phyloP scores from a whole-genome alignment of 441 rosid species.

The Erodium trifolium region DNA sequence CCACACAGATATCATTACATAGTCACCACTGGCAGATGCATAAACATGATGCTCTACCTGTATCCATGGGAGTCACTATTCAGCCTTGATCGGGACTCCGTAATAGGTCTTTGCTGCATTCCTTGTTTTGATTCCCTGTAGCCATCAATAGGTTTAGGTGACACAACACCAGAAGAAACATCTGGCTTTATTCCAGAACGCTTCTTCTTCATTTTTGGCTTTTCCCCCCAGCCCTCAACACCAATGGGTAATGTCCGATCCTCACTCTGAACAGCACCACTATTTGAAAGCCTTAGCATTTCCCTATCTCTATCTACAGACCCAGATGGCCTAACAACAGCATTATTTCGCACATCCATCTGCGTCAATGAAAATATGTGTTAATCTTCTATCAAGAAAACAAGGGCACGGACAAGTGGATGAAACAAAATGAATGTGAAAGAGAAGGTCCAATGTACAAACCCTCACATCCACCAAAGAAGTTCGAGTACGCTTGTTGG shows the following conservation, averaged over 20 bases:
- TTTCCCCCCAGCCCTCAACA: slow-evolving; percentile 89
- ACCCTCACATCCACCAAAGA: slow-evolving; percentile 74
- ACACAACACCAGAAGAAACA: slow-evolving; percentile 43
- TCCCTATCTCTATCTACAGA: slow-evolving; percentile 71
- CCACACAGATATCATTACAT: slow-evolving; percentile 13
- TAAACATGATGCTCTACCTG: slow-evolving; percentile 43
- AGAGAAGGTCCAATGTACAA: slow-evolving; percentile 25
- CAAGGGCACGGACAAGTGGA: no score
- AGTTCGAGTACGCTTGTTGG: slow-evolving; percentile 90
- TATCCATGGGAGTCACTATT: slow-evolving; percentile 65
- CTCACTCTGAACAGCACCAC: slow-evolving; percentile 52
- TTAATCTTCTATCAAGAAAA: slow-evolving; percentile 9
- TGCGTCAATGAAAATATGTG: slow-evolving; percentile 27
- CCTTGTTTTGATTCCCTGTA: slow-evolving; percentile 76
- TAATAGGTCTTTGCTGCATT: slow-evolving; percentile 49
- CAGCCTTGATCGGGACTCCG: slow-evolving; percentile 62
- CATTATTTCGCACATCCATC: slow-evolving; percentile 69
- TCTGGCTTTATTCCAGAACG: slow-evolving; percentile 89
- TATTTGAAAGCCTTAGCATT: slow-evolving; percentile 46
- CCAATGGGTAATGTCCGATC: slow-evolving; percentile 65
- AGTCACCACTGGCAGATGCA: slow-evolving; percentile 12
- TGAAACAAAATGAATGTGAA: background rate
- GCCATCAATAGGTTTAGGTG: slow-evolving; percentile 58
- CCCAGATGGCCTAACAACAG: slow-evolving; percentile 57
- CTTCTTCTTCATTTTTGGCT: slow-evolving; percentile 90